Percentiles rank a stretch among this genome's conserved stretches.
Conservation (phyloP, 768 basidiomycete species). For the Exsudoporus frostii region DNA sequence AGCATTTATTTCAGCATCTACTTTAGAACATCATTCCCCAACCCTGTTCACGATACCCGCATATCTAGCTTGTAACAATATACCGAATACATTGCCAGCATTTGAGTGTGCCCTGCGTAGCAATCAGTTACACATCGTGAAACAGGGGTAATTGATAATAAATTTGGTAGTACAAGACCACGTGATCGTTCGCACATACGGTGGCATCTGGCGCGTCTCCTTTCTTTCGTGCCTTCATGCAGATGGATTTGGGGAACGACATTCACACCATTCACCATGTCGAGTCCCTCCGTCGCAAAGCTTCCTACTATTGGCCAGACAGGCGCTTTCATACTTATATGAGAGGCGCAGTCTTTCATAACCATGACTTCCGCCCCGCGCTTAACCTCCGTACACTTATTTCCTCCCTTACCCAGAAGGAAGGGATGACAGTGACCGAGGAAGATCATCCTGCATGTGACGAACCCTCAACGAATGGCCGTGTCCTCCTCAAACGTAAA, state of each 20-base stretch:
- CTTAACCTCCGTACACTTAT: constrained; percentile 30
- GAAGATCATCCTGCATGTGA: background rate
- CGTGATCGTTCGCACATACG: constrained; percentile 3
- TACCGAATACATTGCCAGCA: constrained; percentile 13
- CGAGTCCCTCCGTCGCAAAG: constrained; percentile 28
- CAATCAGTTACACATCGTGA: too few species aligned
- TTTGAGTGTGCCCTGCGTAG: too few species aligned
- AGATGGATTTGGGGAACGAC: constrained; percentile 8
- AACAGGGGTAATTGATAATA: constrained; percentile 2
- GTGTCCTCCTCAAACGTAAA: constrained; percentile 18
- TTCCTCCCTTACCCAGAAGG: constrained; percentile 12
- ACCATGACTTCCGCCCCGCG: constrained; percentile 27
- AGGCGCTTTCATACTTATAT: constrained; percentile 7
- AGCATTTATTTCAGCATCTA: constrained; percentile 29
- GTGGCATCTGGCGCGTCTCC: background rate
- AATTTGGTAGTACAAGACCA: constrained; percentile 10
- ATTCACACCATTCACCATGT: constrained; percentile 20
- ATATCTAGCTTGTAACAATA: constrained; percentile 28
- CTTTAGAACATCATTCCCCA: constrained; percentile 23
- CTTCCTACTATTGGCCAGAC: constrained; percentile 27
- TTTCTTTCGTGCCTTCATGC: background rate
- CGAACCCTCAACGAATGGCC: background rate
- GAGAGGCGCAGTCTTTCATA: background rate
- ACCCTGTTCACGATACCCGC: constrained; percentile 24
- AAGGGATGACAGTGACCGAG: background rate